Evolutionary conservation across 345 rosid genomes (phyloP), one percentile per base, ranked within the genome.

Genomic region (Aquilaria yunnanensis): DNA sequence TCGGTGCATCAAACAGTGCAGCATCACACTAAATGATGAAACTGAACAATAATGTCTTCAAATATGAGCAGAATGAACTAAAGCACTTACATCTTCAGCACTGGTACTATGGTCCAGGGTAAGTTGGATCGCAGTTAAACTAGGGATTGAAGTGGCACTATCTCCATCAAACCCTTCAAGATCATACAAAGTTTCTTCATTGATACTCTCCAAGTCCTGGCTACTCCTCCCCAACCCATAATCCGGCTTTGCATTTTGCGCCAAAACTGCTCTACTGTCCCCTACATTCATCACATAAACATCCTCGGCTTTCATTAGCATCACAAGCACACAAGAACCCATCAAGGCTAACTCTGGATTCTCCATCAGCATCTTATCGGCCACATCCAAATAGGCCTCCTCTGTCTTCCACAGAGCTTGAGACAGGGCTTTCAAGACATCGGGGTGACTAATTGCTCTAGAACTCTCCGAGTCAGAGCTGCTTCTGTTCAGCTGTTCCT

Each of bases 281-380:
- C 99, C 99, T 41, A 94, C 96, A 66, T 90, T 94, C 97, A 94
- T 75, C 79, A 90, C 78, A 60, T 90, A 94, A 34, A 90, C 91
- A 78, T 94, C 96, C 65, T 94, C 97, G 2, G 96, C 99, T 65
- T 90, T 90, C 97, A 94, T 88, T 71, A 94, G 54, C 97, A 87
- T 85, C 47, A 84, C 99, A 10, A 94, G 77, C 52, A 90, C 96
- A 74, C 99, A 94, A 57, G 99, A 94, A 65, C 97, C 99, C 97
- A 94, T 90, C 59, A 90, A 73, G 34, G 97, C 89, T 69, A 94
- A 67, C 72, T 94, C 99, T 2, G 97, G 99, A 77, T 88, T 90
- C 73, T 90, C 99, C 77, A 62, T 73, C 31, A 81, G 64, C 96
- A 87, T 88, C 83, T 70, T 85, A 78, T 94, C 97, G 10, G 97